Percentiles rank a stretch among this genome's conserved stretches.
These are phyloP conservation scores for Epicoccum nigrum DNA, from an alignment of 2,329 filamentous ascomycete species.

Conservation along the genomic window DNA sequence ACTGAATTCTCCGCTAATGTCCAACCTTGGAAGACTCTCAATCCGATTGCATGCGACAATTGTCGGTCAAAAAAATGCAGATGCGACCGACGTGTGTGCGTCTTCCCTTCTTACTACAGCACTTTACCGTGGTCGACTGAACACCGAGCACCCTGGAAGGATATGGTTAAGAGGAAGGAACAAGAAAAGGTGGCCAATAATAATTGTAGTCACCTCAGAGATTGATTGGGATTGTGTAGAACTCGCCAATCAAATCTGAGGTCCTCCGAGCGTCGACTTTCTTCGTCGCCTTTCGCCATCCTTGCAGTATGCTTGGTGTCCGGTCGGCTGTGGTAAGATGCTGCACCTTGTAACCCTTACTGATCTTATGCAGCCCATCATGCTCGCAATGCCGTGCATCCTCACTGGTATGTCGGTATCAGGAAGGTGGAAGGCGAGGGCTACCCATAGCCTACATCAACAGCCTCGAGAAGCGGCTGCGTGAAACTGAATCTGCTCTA, in stretches of 20 bases:
- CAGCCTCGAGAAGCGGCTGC: constrained; percentile 30
- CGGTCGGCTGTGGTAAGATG: too few species aligned
- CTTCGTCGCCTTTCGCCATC: too few species aligned
- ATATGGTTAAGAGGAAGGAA: too few species aligned
- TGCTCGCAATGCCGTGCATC: constrained; percentile 31
- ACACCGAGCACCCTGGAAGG: too few species aligned
- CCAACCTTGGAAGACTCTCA: constrained; percentile 13
- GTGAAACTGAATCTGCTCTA: constrained; percentile 33
- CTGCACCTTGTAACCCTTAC: neutral
- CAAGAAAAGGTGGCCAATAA: too few species aligned
- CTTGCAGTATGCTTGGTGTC: too few species aligned
- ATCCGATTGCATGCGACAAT: constrained; percentile 35
- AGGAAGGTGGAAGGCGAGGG: constrained; percentile 35
- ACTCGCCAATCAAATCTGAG: too few species aligned
- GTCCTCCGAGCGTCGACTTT: too few species aligned
- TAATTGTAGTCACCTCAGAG: too few species aligned
- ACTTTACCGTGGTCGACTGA: too few species aligned
- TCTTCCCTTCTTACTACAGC: neutral
- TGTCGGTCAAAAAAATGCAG: constrained; percentile 38
- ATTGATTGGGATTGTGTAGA: too few species aligned
- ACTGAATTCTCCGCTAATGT: neutral
- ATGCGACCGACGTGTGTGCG: constrained; percentile 34
- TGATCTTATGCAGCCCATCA: constrained; percentile 23
- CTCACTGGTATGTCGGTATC: constrained; percentile 27
- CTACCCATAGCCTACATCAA: constrained; percentile 35